phyloP scores from a whole-genome alignment of 495 filamentous ascomycete species.

The Letharia lupina region DNA sequence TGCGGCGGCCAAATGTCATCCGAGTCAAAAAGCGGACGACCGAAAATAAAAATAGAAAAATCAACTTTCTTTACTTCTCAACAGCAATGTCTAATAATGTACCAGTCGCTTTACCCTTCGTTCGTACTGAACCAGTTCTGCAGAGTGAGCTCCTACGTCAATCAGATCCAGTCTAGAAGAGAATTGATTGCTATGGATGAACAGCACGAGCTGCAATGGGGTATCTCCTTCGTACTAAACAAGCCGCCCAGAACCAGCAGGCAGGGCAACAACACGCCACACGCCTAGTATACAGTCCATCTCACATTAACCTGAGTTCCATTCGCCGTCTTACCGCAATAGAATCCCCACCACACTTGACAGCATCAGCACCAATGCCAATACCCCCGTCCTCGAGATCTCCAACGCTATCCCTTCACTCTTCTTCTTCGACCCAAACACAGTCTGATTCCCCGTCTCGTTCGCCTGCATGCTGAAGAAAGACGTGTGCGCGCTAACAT shows the following conservation, averaged over 20 bases:
- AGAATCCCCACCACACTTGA: background rate
- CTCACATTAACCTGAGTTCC: background rate
- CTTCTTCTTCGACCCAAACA: constrained; percentile 26
- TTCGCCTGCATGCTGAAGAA: constrained; percentile 52
- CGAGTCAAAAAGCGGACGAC: background rate
- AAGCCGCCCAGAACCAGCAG: background rate
- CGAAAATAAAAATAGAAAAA: background rate
- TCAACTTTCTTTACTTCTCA: background rate
- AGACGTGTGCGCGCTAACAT: constrained; percentile 34
- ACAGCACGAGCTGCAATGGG: background rate
- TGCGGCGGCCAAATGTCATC: background rate
- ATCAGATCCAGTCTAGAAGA: background rate
- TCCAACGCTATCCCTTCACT: constrained; percentile 11
- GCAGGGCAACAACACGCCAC: background rate
- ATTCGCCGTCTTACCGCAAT: background rate
- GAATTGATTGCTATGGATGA: background rate
- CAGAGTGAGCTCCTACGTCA: background rate
- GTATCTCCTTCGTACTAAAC: background rate
- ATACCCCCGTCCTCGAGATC: background rate
- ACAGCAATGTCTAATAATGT: background rate
- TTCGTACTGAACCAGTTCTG: background rate
- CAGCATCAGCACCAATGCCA: background rate
- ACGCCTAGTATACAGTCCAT: background rate
- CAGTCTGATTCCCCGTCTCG: constrained; percentile 52
- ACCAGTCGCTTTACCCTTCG: background rate